Evolutionary conservation across 352 stramenopile genomes (phyloP), one percentile per base, ranked within the genome.

Genomic region (Globisporangium camurandrum): DNA sequence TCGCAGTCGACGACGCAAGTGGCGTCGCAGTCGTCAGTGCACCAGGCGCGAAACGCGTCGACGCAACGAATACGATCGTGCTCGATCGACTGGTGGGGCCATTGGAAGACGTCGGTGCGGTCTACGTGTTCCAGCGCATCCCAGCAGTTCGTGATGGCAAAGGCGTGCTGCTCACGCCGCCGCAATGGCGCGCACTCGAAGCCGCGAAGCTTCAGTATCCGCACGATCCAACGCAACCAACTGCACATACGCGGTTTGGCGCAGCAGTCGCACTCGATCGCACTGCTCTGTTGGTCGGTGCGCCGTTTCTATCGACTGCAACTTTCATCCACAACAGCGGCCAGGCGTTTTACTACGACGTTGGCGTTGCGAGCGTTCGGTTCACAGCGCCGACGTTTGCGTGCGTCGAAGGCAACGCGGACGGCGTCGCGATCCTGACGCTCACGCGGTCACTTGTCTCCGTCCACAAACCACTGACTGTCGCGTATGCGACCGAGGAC

Each of bases 21-120:
- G 91, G 90, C 3, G 62, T 92, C 11, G 88, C 86, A 11, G 68
- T 96, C 7, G 62, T 98, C 30, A 61, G 73, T 12, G 87, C 88
- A 22, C 74, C 88, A 28, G 75, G 77, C 2, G 76, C 88, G 44
- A 60, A 64, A n/a, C 75, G 69, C 0, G 70, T 95, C 16, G 78
- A 95, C 30, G 76, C 86, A 16, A 95, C 96, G 59, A 95, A 97
- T 51, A 64, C 73, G 24, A 67, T 80, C 14, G 46, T 89, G 0
- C 46, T 66, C 1, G 46, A 79, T 27, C n/a, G 59, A 10, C 54
- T 44, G 0, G 51, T 69, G 14, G 55, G 65, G 0, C 46, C 57
- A 0, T 58, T 84, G 33, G 59, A 75, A 10, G 57, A 62, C 4
- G 72, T 91, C 0, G 80, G 80, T 3, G 82, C 67, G 22, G 60